Evolutionary conservation across 345 rosid genomes (phyloP).

Genomic region (Erysimum cheiranthoides): DNA sequence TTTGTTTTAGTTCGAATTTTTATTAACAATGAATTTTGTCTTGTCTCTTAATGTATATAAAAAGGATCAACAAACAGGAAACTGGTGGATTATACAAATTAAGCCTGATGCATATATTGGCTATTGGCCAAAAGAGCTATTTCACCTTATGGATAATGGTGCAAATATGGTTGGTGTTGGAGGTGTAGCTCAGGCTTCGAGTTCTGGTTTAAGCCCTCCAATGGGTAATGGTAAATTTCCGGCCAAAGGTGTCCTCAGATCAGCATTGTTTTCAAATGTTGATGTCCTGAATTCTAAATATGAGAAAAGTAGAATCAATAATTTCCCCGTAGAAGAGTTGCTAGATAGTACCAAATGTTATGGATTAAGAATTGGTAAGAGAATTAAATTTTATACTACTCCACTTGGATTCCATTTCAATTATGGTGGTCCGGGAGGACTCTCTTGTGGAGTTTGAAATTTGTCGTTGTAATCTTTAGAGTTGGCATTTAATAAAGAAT

Average conservation of each 20-base stretch:
- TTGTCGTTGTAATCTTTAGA: neutral
- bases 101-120: neutral
- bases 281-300: neutral
- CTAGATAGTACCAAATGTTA: constrained; percentile 29
- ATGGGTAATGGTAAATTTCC: constrained; percentile 38
- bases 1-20: neutral
- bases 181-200: constrained; percentile 27
- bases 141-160: constrained; percentile 12
- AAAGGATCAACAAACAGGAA: constrained; percentile 5
- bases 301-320: neutral
- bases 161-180: constrained; percentile 12
- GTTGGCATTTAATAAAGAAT: constrained; percentile 34
- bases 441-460: constrained; percentile 20
- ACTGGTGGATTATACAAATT: constrained; percentile 14
- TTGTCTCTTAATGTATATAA: neutral
- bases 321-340: neutral
- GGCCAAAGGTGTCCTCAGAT: accelerated
- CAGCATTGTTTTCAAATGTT: neutral
- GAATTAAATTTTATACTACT: neutral
- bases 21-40: neutral
- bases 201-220: constrained; percentile 18
- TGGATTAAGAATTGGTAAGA: neutral
- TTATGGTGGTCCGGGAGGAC: constrained; percentile 27
- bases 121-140: constrained; percentile 30
- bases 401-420: neutral